Conservation (phyloP, 1,139 yeast genomes). For the Hyphopichia burtonii region DNA sequence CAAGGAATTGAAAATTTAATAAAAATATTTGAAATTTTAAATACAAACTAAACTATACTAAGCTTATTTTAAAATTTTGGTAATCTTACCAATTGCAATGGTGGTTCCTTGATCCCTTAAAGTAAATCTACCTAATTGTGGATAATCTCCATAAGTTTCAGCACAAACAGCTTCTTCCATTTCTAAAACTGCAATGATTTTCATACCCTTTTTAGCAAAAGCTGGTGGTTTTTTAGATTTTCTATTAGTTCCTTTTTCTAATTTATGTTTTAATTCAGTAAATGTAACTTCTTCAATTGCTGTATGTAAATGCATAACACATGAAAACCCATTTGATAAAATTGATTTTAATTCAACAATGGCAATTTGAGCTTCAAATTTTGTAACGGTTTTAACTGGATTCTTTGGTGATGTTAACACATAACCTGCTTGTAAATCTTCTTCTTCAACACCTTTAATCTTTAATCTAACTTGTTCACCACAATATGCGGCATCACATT, state of each 20-base stretch:
- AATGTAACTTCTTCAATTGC: slow-evolving; percentile 94
- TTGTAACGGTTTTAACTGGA: slow-evolving; percentile 90
- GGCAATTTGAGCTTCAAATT: slow-evolving; percentile 94
- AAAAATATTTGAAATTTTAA: slow-evolving; percentile 31
- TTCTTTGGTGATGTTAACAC: slow-evolving; percentile 81
- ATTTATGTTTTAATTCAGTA: slow-evolving; percentile 80
- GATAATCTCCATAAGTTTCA: slow-evolving; percentile 88
- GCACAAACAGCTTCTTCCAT: slow-evolving; percentile 85
- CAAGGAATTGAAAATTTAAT: slow-evolving; percentile 66
- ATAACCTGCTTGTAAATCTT: slow-evolving; percentile 88
- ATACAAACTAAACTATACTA: neutral
- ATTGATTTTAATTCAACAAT: slow-evolving; percentile 94
- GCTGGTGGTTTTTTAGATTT: slow-evolving; percentile 97
- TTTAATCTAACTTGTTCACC: slow-evolving; percentile 97
- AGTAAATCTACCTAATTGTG: slow-evolving; percentile 96
- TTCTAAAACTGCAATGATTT: slow-evolving; percentile 89
- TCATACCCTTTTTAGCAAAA: slow-evolving; percentile 98
- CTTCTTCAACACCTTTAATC: slow-evolving; percentile 95
- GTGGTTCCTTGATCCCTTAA: slow-evolving; percentile 98
- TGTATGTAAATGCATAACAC: slow-evolving; percentile 98
- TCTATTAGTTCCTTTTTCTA: slow-evolving; percentile 96
- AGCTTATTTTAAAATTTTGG: slow-evolving; percentile 51
- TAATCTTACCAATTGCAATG: slow-evolving; percentile 96
- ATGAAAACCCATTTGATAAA: slow-evolving; percentile 90
- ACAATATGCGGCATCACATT: slow-evolving; percentile 83